Evolutionary conservation across 2,329 filamentous ascomycete genomes (phyloP), one percentile per base, ranked within the genome.

Genomic region (Fusarium scirpi): DNA sequence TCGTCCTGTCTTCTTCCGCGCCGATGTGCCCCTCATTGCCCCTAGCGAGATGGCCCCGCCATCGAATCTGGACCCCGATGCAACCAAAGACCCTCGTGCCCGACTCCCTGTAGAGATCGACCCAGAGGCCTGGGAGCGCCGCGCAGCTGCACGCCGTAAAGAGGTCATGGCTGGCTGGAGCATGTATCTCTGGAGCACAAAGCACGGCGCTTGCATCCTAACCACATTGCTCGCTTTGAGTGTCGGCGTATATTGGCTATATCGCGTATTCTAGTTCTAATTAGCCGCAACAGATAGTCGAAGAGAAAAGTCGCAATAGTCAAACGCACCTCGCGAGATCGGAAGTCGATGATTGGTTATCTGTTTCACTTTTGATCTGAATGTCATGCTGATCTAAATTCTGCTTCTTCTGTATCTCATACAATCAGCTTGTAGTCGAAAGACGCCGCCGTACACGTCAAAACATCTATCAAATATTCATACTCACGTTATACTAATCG

Each of bases 1-100:
- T 80, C 89, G 93, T 30, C 87, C 94, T 9, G 96, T 98, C 5
- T 92, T 89, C 49, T 83, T 97, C 25, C 88, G 91, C 6, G 84
- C 90, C 10, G 82, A 84, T 0, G 85, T 98, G 18, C 91, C 93
- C 2, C 81, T 93, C 8, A 71, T 89, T 49, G 74, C 79, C 13
- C 79, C 79, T 4, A 75, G 78, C 12, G 79, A 81, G 45, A 78
- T 88, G 40, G 66, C 74, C 6, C 81, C 82, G 5, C 76, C 80
- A 16, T 62, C 69, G n/a, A 62, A 63, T 27, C 40, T 66, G 41
- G 62, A 69, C 24, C 52, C 62, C 40, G 67, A 65, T 25, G 70
- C 76, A 41, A 76, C 72, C 56, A 56, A 67, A 25, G 84, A 87
- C 60, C 85, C 85, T 5, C 79, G 85, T 5, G 73, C 81, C 8